These are phyloP conservation scores for Starmerella stigmatis DNA, from an alignment of 805 yeast species.

Conservation along the genomic window DNA sequence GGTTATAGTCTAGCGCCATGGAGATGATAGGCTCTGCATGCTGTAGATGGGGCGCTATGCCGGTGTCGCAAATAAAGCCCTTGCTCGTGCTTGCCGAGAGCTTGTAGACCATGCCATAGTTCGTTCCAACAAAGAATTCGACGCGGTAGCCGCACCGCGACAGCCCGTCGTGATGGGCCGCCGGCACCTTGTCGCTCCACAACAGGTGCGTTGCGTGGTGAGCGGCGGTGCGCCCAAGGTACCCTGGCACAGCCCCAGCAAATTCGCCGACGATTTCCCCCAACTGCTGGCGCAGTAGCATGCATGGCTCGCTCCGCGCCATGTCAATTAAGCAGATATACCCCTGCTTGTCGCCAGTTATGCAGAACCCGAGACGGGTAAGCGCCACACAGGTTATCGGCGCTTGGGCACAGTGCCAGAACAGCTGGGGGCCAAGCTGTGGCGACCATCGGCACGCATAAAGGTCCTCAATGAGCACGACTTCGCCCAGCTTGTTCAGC, in stretches of 20 bases:
- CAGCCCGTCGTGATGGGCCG: not conserved
- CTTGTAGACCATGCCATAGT: constrained; percentile 7
- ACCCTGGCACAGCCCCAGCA: no score
- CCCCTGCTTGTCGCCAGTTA: not conserved
- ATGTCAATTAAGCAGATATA: not conserved
- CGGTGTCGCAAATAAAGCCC: not conserved
- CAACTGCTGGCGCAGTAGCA: not conserved
- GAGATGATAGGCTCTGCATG: constrained; percentile 6
- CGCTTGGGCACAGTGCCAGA: not conserved
- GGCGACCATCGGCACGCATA: not conserved
- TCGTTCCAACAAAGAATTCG: constrained; percentile 10
- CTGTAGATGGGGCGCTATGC: not conserved
- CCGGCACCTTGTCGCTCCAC: constrained; percentile 1
- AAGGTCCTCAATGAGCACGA: not conserved
- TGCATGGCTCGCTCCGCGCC: not conserved
- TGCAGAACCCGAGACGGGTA: not conserved
- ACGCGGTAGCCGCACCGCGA: constrained; percentile 2
- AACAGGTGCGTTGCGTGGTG: not conserved
- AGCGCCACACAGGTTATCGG: not conserved
- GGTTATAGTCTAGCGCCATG: constrained; percentile 7
- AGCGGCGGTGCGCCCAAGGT: no score
- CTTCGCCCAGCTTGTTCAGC: constrained; percentile 3
- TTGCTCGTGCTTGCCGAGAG: not conserved
- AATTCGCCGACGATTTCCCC: not conserved
- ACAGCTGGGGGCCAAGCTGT: constrained; percentile 1